Evolutionary conservation across 2,329 filamentous ascomycete species (phyloP), one percentile per base, ranked within the genome.

Genomic region (Geosmithia flava): DNA sequence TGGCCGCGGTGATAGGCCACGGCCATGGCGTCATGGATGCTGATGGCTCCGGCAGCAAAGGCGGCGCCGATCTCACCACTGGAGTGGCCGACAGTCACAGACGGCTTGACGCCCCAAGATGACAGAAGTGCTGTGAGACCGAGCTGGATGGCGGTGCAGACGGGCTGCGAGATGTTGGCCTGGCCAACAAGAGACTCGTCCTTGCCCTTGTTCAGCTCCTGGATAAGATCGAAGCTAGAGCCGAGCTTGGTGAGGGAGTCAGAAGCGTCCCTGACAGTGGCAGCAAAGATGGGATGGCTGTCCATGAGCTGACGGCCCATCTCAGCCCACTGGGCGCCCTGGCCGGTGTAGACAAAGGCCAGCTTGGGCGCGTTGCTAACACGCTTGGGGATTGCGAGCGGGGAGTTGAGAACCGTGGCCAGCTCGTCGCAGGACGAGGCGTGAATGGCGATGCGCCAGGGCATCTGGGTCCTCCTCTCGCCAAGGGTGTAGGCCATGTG

Each of bases 51-150:
- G 0, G 66, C 56, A 1, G 69, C 63, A 48, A 69, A 74, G 0
- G 71, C 71, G 7, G 71, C 71, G 2, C 56, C 69, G 29, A 74
- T 73, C 49, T 76, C 72, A 15, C 72, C 72, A 45, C 61, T 66
- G 0, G 69, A 73, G 53, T 75, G 72, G 1, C 72, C 69, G 3
- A 63, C 58, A 0, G 72, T 69, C 4, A 59, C 62, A 0, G 53
- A 44, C 0, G 71, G 68, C 8, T 50, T 52, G n/a, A 75, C 58
- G 1, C 62, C 63, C 64, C 67, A 74, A 2, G 66, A 65, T 23
- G 61, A 44, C 1, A 77, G 56, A 3, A 76, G 58, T 15, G 68
- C 61, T 0, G 67, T 64, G 7, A 76, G 53, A 1, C 66, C 67
- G 3, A 78, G 56, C 54, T 78, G 74, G 2, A 77, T 53, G 0